Base-by-base conservation (phyloP, 345 rosid genomes). In the Chamaenerion angustifolium region DNA sequence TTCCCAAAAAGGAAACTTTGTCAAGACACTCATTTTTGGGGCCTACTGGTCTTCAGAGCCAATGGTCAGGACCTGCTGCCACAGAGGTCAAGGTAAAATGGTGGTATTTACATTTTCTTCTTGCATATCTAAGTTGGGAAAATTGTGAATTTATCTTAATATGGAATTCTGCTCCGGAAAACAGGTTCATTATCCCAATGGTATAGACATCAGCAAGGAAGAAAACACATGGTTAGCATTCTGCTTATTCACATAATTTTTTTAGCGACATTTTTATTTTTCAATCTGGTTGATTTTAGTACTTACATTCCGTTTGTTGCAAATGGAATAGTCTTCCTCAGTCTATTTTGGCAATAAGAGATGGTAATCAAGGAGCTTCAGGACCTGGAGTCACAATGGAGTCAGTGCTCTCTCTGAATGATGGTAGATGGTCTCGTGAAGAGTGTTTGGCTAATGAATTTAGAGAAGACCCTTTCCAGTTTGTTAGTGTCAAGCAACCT, bases 11-110 rank as follows among this genome's bases (percentile, higher is more conserved):
- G 72, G 98, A 84, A 64, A 92, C 98, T 40, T 69, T 92, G 61
- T 87, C 95, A 42, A 87, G 96, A 60, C 98, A 92, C 77, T 82
- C 95, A 54, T 64, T 92, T 57, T 65, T 87, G 44, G 95, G 95
- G 40, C 96, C 96, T 56, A 77, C 70, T 64, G 95, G 98, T 78
- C 84, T 92, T 67, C 72, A 42, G 42, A 79, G 88, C n/a, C 87
- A 87, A 55, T 80, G 95, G 96, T 77, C 46, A 67, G 94, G 82
- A 49, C 96, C 98, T 59, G 78, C 98, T 59, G 78, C 68, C 57
- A 42, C 80, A 6, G 79, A 61, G 68, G 72, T 73, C 56, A 92
- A 87, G 93, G 98, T 92, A 64, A 50, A 31, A 7, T 31, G 37
- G 10, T 31, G 8, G 37, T 31, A 31, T 31, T 31, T 31, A 31